These are phyloP conservation scores for Alternaria infectoria DNA, from an alignment of 2,329 filamentous ascomycete species.

Conservation along the genomic window DNA sequence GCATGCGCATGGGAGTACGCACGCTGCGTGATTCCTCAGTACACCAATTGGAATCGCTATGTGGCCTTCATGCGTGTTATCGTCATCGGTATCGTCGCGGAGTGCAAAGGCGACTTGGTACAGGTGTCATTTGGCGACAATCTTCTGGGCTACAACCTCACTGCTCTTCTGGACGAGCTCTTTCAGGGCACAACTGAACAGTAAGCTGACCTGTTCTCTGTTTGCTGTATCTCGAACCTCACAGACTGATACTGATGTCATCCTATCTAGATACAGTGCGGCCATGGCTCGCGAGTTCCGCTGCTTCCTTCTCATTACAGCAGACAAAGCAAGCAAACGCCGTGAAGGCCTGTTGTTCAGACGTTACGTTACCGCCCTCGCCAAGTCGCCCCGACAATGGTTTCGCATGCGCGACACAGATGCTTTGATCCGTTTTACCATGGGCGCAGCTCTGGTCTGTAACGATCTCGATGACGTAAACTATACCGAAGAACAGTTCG, in stretches of 20 bases:
- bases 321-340: slow-evolving; percentile 22
- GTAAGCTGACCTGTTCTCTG: background rate
- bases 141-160: background rate
- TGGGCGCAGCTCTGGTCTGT: slow-evolving; percentile 41
- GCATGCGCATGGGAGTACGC: slow-evolving; percentile 31
- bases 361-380: slow-evolving; percentile 37
- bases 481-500: slow-evolving; percentile 19
- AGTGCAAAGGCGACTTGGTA: slow-evolving; percentile 20
- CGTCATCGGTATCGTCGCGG: slow-evolving; percentile 27
- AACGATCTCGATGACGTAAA: slow-evolving; percentile 35
- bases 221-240: background rate
- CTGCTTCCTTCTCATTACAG: slow-evolving; percentile 19
- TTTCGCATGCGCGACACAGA: slow-evolving; percentile 47
- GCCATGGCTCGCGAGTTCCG: slow-evolving; percentile 23
- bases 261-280: background rate
- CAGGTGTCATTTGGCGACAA: background rate
- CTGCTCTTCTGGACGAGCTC: background rate
- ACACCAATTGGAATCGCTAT: slow-evolving; percentile 29
- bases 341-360: slow-evolving; percentile 29
- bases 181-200: background rate
- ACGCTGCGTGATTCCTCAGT: slow-evolving; percentile 26
- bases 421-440: slow-evolving; percentile 41
- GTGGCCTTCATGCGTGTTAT: slow-evolving; percentile 25
- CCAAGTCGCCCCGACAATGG: slow-evolving; percentile 28
- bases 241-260: background rate